These are phyloP conservation scores for Peronospora belbahrii DNA, from an alignment of 352 stramenopile genomes.

Conservation along the genomic window DNA sequence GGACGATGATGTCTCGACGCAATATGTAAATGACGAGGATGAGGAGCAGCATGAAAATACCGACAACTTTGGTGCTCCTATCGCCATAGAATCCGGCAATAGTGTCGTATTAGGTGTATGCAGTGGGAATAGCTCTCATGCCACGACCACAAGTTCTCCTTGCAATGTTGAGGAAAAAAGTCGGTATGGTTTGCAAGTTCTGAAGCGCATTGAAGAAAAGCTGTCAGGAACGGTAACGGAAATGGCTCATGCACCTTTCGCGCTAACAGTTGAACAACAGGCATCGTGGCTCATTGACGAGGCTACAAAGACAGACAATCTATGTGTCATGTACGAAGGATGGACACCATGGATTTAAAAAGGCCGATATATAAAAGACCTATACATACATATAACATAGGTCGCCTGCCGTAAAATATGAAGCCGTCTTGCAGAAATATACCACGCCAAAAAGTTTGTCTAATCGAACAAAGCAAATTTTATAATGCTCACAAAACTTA, in stretches of 20 bases:
- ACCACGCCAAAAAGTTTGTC: neutral
- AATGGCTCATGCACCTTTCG: conserved; percentile 12
- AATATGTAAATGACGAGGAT: conserved; percentile 8
- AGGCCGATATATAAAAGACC: no score
- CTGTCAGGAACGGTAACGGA: conserved; percentile 46
- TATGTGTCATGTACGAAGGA: conserved; percentile 86
- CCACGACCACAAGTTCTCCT: neutral
- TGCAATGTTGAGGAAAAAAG: conserved; percentile 27
- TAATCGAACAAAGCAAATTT: conserved; percentile 5
- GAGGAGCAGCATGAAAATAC: conserved; percentile 6
- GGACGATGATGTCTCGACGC: neutral
- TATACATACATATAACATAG: no score
- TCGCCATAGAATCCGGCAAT: conserved; percentile 6
- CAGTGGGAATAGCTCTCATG: conserved; percentile 3
- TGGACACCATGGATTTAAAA: conserved; percentile 84
- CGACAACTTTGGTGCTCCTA: conserved; percentile 2
- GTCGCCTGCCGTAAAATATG: no score
- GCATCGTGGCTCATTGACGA: conserved; percentile 74
- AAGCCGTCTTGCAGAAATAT: neutral
- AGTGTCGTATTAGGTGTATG: conserved; percentile 8
- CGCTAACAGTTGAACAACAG: conserved; percentile 65
- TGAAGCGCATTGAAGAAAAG: conserved; percentile 72
- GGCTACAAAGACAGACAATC: conserved; percentile 71
- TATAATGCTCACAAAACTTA: conserved; percentile 21
- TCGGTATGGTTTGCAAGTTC: conserved; percentile 53